Percentiles rank a stretch among this genome's conserved stretches.
These are phyloP conservation scores for Proteromonas lacertae DNA, from an alignment of 352 stramenopile genomes.

Conservation along the genomic window DNA sequence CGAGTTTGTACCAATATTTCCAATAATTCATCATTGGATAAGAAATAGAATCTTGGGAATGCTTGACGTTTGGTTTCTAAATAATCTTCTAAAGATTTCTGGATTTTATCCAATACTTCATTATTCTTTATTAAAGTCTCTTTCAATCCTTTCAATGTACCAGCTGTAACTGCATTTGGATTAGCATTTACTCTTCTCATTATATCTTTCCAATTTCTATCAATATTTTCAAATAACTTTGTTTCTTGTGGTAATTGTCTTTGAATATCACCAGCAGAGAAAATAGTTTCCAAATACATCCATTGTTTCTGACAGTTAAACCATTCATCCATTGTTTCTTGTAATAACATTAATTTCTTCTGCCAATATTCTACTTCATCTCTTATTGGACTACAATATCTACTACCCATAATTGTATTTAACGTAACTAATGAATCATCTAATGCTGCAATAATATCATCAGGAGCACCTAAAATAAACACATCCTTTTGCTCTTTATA, in stretches of 20 bases:
- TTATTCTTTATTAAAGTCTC: slow-evolving; percentile 82
- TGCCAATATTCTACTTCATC: slow-evolving; percentile 69
- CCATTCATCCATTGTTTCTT: slow-evolving; percentile 77
- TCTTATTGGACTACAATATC: slow-evolving; percentile 73
- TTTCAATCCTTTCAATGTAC: slow-evolving; percentile 76
- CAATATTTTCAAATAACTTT: slow-evolving; percentile 84
- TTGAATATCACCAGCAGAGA: slow-evolving; percentile 85
- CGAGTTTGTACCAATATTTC: slow-evolving; percentile 84
- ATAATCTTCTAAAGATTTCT: slow-evolving; percentile 88
- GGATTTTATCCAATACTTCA: slow-evolving; percentile 79
- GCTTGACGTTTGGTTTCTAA: slow-evolving; percentile 90
- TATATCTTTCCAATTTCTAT: slow-evolving; percentile 93
- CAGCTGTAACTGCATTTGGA: slow-evolving; percentile 60
- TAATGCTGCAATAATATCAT: slow-evolving; percentile 73
- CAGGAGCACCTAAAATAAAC: slow-evolving; percentile 68
- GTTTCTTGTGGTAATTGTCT: slow-evolving; percentile 92
- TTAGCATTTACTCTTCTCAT: slow-evolving; percentile 56
- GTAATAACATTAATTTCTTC: slow-evolving; percentile 65
- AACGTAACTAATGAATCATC: slow-evolving; percentile 88
- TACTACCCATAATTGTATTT: slow-evolving; percentile 86
- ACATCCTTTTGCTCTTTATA: slow-evolving; percentile 62
- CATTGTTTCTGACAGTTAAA: slow-evolving; percentile 84
- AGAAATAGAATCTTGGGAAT: slow-evolving; percentile 94
- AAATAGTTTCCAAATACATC: slow-evolving; percentile 87
- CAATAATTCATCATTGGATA: slow-evolving; percentile 76